Evolutionary conservation across 768 basidiomycete species (phyloP).

Genomic region (Clitopilus passeckerianus): DNA sequence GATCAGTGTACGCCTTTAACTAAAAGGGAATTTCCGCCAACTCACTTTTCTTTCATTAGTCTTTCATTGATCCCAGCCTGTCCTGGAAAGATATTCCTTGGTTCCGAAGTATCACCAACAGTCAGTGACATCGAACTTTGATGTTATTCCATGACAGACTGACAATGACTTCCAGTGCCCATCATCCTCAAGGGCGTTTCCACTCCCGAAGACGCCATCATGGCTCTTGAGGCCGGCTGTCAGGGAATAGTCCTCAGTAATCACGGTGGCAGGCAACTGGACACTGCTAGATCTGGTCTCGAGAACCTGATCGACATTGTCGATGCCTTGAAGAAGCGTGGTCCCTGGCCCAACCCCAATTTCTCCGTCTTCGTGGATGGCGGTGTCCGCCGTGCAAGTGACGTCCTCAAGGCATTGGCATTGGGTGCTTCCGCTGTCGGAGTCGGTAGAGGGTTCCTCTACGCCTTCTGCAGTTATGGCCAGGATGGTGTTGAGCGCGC

Average conservation of each 20-base stretch:
- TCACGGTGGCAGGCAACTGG: constrained; percentile 56
- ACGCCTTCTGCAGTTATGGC: constrained; percentile 85
- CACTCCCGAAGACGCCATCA: constrained; percentile 43
- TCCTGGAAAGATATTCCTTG: constrained; percentile 81
- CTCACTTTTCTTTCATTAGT: constrained; percentile 30
- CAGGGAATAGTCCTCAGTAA: constrained; percentile 51
- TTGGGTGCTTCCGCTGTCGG: constrained; percentile 68
- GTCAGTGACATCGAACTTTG: constrained; percentile 28
- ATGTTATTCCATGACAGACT: neutral
- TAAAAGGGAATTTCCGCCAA: neutral
- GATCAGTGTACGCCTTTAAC: constrained; percentile 60
- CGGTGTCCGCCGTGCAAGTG: constrained; percentile 75
- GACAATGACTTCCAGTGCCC: constrained; percentile 40
- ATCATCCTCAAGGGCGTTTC: constrained; percentile 67
- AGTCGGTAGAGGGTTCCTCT: constrained; percentile 79
- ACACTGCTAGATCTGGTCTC: constrained; percentile 61
- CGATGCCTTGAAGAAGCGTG: constrained; percentile 46
- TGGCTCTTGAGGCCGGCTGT: constrained; percentile 15
- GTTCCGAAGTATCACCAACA: constrained; percentile 74
- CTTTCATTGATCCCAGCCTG: constrained; percentile 89
- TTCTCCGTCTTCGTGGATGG: constrained; percentile 76
- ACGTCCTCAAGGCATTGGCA: constrained; percentile 78
- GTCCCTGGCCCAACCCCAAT: constrained; percentile 56
- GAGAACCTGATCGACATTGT: constrained; percentile 70
- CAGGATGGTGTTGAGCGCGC: constrained; percentile 84